A percentile compares a stretch with the other conserved stretches of the same genome.
Evolutionary conservation across 495 filamentous ascomycete genomes (phyloP).

Genomic region (Annulohypoxylon nitens): DNA sequence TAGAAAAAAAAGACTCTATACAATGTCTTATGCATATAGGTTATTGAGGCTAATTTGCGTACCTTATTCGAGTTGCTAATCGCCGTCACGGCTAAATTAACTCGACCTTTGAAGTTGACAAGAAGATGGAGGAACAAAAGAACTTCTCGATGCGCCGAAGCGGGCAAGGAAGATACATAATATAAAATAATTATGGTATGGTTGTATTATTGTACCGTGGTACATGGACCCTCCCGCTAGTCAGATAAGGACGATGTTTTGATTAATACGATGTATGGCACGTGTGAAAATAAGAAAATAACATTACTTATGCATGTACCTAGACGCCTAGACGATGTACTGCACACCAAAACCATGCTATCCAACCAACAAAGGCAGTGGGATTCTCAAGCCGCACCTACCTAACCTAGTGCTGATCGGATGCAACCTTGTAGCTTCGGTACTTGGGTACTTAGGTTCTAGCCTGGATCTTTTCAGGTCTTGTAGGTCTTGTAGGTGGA

Average conservation of each 20-base stretch:
- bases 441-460: not conserved
- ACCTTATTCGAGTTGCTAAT: constrained; percentile 29
- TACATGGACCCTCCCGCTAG: constrained; percentile 10
- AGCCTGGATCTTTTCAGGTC: too few species aligned
- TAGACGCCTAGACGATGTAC: not conserved
- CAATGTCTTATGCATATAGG: not conserved
- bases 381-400: constrained; percentile 14
- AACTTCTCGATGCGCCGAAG: constrained; percentile 5
- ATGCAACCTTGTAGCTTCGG: constrained; percentile 13
- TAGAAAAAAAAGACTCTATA: not conserved
- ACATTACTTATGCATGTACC: constrained; percentile 25
- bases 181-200: constrained; percentile 33
- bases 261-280: constrained; percentile 44
- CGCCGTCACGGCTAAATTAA: constrained; percentile 42
- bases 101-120: constrained; percentile 24
- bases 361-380: constrained; percentile 13
- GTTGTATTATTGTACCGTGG: constrained; percentile 6
- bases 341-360: not conserved
- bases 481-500: too few species aligned
- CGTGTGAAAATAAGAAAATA: constrained; percentile 29
- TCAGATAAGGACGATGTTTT: constrained; percentile 42
- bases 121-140: constrained; percentile 24
- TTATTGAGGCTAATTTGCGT: constrained; percentile 6
- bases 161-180: constrained; percentile 21
- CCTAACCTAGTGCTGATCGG: constrained; percentile 38